phyloP scores from a whole-genome alignment of 768 basidiomycete genomes.

The Rhodosporidiobolus sp. region DNA sequence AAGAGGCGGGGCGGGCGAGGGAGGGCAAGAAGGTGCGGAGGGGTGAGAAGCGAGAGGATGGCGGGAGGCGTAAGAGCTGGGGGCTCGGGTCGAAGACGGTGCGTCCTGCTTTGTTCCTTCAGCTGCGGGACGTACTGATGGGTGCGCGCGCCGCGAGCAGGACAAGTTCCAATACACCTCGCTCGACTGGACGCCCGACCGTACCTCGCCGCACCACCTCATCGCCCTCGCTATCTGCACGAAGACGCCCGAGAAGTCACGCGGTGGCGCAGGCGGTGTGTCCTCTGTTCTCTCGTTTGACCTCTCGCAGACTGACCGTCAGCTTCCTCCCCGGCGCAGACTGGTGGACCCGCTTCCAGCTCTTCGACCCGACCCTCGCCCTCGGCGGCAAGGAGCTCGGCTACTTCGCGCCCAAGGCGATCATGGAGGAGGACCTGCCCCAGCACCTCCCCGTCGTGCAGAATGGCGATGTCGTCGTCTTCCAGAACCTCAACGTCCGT shows the following conservation, averaged over 20 bases:
- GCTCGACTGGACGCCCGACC: background rate
- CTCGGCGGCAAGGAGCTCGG: background rate
- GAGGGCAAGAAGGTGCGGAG: no score
- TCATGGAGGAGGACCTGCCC: no score
- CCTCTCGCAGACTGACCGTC: background rate
- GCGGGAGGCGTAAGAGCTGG: background rate
- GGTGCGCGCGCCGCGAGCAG: background rate
- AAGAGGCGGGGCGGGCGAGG: background rate
- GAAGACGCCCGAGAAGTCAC: background rate
- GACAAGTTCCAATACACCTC: background rate
- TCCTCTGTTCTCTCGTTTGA: background rate
- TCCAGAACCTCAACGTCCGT: constrained; percentile 22
- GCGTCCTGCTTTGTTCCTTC: no score
- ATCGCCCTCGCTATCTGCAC: constrained; percentile 8
- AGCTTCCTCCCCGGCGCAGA: background rate
- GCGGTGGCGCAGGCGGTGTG: background rate
- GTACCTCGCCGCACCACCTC: background rate
- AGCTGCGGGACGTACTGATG: background rate
- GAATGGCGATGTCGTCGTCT: constrained; percentile 20
- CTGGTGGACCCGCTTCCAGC: background rate
- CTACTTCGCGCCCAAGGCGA: background rate
- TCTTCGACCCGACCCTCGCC: constrained; percentile 16
- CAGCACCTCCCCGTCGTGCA: background rate
- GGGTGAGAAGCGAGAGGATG: background rate
- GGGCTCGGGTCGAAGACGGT: background rate